Conservation (phyloP, 139 green algal species). For the Trebouxia sp. region DNA sequence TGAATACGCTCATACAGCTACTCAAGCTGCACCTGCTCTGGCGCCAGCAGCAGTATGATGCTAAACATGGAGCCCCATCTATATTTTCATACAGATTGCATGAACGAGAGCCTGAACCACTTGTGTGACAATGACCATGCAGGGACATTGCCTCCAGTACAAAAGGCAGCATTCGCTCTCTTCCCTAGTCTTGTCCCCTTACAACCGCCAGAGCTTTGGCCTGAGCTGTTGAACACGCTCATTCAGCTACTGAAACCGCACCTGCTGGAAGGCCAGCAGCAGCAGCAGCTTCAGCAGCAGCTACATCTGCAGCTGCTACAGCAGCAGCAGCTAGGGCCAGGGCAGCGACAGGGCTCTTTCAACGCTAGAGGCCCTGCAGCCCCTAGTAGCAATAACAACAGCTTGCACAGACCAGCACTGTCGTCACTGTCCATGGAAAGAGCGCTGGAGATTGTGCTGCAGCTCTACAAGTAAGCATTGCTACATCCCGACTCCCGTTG, state of each 20-base stretch:
- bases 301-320: constrained; percentile 26
- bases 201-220: constrained; percentile 62
- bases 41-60: no score
- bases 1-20: no score
- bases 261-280: constrained; percentile 40
- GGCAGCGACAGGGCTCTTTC: constrained; percentile 28
- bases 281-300: constrained; percentile 32
- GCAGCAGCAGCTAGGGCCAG: constrained; percentile 10
- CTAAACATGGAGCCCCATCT: no score
- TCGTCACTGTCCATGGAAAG: constrained; percentile 30
- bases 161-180: constrained; percentile 70
- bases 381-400: constrained; percentile 18
- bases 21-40: no score
- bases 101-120: no score
- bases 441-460: constrained; percentile 22
- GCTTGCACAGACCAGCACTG: constrained; percentile 25
- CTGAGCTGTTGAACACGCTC: constrained; percentile 47
- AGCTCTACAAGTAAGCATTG: constrained; percentile 30
- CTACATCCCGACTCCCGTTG: background rate
- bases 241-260: constrained; percentile 42
- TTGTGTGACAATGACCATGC: constrained; percentile 25
- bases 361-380: constrained; percentile 9
- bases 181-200: constrained; percentile 57
- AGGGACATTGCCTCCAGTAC: constrained; percentile 70
- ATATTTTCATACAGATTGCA: no score